A percentile compares a stretch with the other conserved stretches of the same genome.
Conservation (phyloP, 2,329 filamentous ascomycete species). For the Penicillium sp. region DNA sequence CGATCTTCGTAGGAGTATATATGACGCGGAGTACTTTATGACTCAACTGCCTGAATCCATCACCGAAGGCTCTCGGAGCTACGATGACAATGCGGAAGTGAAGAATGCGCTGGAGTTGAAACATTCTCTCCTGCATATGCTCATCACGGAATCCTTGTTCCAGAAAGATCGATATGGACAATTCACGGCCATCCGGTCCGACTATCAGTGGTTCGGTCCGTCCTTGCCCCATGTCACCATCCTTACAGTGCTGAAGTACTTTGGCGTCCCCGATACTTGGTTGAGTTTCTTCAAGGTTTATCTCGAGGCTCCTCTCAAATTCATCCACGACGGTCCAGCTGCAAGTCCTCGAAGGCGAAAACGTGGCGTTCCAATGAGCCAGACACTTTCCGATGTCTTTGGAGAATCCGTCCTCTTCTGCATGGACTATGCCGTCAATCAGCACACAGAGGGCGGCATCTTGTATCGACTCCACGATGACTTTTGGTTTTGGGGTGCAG, state of each 20-base stretch:
- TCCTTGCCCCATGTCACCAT: slow-evolving; percentile 56
- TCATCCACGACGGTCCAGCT: slow-evolving; percentile 48
- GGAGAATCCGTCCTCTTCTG: slow-evolving; percentile 59
- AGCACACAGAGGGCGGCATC: slow-evolving; percentile 48
- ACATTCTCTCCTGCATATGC: slow-evolving; percentile 52
- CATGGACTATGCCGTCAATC: slow-evolving; percentile 60
- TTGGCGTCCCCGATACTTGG: slow-evolving; percentile 54
- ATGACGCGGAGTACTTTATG: slow-evolving; percentile 48
- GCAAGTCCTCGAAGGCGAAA: slow-evolving; percentile 43
- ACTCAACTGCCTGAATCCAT: slow-evolving; percentile 47
- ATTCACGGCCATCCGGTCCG: slow-evolving; percentile 51
- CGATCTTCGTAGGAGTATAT: slow-evolving; percentile 31
- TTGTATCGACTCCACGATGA: slow-evolving; percentile 61
- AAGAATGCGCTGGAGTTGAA: slow-evolving; percentile 47
- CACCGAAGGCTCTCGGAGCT: slow-evolving; percentile 32
- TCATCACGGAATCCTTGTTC: slow-evolving; percentile 52
- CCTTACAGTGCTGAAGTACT: slow-evolving; percentile 51
- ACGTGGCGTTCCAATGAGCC: slow-evolving; percentile 55
- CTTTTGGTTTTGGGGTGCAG: slow-evolving; percentile 61
- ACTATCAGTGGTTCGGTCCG: slow-evolving; percentile 55
- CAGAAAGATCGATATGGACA: slow-evolving; percentile 44
- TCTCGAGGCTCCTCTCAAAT: slow-evolving; percentile 54
- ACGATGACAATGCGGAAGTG: slow-evolving; percentile 36
- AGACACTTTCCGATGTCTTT: slow-evolving; percentile 54
- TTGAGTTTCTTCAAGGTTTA: slow-evolving; percentile 55